Evolutionary conservation across 2,329 filamentous ascomycete genomes (phyloP), one percentile per base, ranked within the genome.

Genomic region (Macrophomina tecta): DNA sequence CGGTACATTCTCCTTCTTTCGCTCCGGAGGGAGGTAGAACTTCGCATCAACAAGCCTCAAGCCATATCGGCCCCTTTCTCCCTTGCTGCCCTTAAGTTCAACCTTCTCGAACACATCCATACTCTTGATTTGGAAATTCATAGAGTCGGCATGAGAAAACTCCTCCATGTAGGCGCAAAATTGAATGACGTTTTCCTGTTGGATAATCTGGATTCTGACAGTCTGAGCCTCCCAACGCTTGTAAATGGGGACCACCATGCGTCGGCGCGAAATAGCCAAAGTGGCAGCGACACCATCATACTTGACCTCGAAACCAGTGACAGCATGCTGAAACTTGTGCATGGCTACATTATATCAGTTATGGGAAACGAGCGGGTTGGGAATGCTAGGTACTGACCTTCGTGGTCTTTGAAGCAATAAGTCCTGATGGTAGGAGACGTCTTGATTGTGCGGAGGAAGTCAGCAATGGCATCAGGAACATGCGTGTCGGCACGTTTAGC

Each of bases 191-290:
- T 89, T 91, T 69, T 93, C 91, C 70, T 90, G 89, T 70, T 88
- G 85, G 42, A 97, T 88, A 45, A 97, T 84, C 76, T 97, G 93
- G 7, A 97, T 83, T 42, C 94, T 88, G 8, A 92, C 92, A 45
- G 85, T 86, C n/a, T 85, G 88, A 2, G 93, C 91, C 75, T 96
- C 93, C 92, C 92, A 96, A 78, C 95, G 95, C 81, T 97, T 97
- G 81, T 96, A 91, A 70, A 97, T 94, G 0, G 92, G 92, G 16
- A 97, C 92, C 12, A 97, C 92, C 90, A 94, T 95, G 70, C 92
- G 87, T 58, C 92, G 88, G 36, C 93, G 89, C 1, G 93, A 89
- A 70, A 97, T 97, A 67, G 90, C 89, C 77, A 97, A 92, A 0
- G 88, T 89, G 7, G 86, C 83, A 5, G 92, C 92, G 63, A 91